These are phyloP conservation scores for Jimgerdemannia flammicorona DNA, from an alignment of 192 early-diverging fungal species.

Conservation along the genomic window DNA sequence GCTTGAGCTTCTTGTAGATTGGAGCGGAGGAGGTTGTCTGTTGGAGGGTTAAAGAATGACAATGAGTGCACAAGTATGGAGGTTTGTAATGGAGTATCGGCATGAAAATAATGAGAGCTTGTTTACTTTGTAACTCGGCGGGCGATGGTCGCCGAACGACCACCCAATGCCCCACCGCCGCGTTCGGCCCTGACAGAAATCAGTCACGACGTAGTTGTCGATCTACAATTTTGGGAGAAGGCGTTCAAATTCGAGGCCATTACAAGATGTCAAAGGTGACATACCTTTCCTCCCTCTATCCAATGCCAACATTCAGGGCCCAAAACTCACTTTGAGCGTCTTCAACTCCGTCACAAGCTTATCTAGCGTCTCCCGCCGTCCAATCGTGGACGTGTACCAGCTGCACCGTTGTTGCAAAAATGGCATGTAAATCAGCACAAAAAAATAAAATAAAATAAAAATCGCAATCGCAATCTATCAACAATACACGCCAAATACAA, in stretches of 20 bases:
- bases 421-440: background rate
- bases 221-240: constrained; percentile 25
- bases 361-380: constrained; percentile 51
- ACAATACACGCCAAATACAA: too few species aligned
- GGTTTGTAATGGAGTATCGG: background rate
- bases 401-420: constrained; percentile 3
- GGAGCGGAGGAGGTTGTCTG: constrained; percentile 11
- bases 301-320: too few species aligned
- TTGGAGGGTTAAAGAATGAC: constrained; percentile 8
- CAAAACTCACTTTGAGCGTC: constrained; percentile 27
- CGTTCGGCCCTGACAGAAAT: constrained; percentile 52
- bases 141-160: constrained; percentile 44
- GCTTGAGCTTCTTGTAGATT: constrained; percentile 17
- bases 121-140: constrained; percentile 20
- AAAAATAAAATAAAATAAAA: too few species aligned
- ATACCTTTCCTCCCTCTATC: too few species aligned
- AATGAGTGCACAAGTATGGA: background rate
- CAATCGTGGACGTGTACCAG: constrained; percentile 85
- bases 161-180: constrained; percentile 53
- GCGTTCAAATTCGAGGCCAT: background rate
- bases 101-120: background rate
- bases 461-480: too few species aligned
- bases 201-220: constrained; percentile 46
- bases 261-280: background rate
- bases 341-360: constrained; percentile 37